phyloP scores from a whole-genome alignment of 176 grass and related monocot genomes.

The Phyllostachys edulis region DNA sequence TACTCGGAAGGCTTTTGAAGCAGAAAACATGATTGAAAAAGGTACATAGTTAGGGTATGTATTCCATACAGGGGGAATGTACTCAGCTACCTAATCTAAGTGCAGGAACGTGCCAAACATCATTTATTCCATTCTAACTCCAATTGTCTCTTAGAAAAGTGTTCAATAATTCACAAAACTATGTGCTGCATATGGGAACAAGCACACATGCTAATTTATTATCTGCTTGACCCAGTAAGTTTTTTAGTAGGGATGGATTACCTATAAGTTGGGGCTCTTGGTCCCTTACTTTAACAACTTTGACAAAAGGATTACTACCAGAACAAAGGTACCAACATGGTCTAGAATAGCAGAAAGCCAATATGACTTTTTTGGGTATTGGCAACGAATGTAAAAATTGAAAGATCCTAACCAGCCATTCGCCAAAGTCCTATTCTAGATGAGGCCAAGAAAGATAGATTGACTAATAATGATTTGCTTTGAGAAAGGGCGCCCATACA shows the following conservation, averaged over 20 bases:
- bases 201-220: slow-evolving; percentile 31
- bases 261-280: slow-evolving; percentile 38
- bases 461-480: slow-evolving; percentile 25
- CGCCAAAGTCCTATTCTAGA: slow-evolving; percentile 28
- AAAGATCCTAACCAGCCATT: slow-evolving; percentile 22
- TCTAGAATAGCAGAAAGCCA: slow-evolving; percentile 35
- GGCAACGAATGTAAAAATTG: slow-evolving; percentile 1
- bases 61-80: slow-evolving; percentile 25
- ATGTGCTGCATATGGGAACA: slow-evolving; percentile 8
- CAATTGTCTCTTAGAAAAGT: background rate
- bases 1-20: slow-evolving; percentile 84
- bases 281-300: slow-evolving; percentile 34
- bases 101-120: background rate
- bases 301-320: slow-evolving; percentile 39
- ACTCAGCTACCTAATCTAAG: background rate
- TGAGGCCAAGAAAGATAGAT: slow-evolving; percentile 2
- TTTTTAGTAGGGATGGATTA: slow-evolving; percentile 31
- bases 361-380: slow-evolving; percentile 2
- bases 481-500: slow-evolving; percentile 31
- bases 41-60: slow-evolving; percentile 15
- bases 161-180: background rate
- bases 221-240: slow-evolving; percentile 11
- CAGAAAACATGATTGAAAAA: slow-evolving; percentile 21
- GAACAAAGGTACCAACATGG: slow-evolving; percentile 45
- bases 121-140: background rate